phyloP scores from a whole-genome alignment of 768 basidiomycete genomes.

The Fomitopsis serialis region DNA sequence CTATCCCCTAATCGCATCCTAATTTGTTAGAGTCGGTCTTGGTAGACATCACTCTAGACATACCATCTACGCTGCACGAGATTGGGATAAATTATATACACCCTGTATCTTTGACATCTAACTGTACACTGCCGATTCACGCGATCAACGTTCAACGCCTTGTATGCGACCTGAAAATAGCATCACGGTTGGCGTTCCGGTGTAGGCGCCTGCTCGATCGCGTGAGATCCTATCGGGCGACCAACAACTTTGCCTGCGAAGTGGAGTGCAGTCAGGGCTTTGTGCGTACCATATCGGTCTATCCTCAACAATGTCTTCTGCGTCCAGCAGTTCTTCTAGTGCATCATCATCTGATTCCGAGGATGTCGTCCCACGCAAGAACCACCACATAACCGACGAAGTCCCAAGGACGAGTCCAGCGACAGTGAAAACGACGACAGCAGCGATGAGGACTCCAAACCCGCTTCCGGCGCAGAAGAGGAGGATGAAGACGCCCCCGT shows the following conservation, averaged over 20 bases:
- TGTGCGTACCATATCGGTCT: background rate
- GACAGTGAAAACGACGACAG: background rate
- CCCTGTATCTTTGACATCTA: background rate
- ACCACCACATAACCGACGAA: too few species aligned
- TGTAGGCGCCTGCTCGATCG: background rate
- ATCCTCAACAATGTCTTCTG: too few species aligned
- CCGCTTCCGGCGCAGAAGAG: slow-evolving; percentile 15
- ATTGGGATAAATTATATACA: background rate
- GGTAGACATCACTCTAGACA: background rate
- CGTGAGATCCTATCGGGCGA: background rate
- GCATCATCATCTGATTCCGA: too few species aligned
- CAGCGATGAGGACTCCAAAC: background rate
- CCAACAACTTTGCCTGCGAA: background rate
- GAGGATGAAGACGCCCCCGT: slow-evolving; percentile 32
- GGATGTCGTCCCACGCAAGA: too few species aligned
- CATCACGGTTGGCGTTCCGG: background rate
- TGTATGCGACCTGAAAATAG: too few species aligned
- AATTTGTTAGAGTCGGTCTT: background rate
- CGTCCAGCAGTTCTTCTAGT: too few species aligned
- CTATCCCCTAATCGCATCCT: background rate
- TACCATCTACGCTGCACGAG: background rate
- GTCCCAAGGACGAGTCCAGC: background rate
- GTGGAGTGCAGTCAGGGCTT: background rate
- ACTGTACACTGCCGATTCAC: too few species aligned
- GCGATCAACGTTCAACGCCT: too few species aligned